A percentile compares a stretch with the other conserved stretches of the same genome.
These are phyloP conservation scores for Lithocarpus polystachyus DNA, from an alignment of 306 rosid species.

Conservation along the genomic window DNA sequence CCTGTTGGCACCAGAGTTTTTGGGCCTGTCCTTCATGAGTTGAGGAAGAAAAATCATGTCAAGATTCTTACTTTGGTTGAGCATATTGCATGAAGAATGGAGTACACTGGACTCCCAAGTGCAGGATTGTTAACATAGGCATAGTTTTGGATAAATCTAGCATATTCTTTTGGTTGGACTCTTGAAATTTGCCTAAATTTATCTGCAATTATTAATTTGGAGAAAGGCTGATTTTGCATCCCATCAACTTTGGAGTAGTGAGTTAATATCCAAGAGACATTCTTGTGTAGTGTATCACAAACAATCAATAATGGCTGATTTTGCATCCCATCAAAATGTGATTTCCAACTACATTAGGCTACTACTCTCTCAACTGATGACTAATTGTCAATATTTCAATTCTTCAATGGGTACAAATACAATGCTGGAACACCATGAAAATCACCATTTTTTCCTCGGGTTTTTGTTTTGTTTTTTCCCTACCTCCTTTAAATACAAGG, in stretches of 20 bases:
- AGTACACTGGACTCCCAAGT: background rate
- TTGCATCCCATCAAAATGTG: too few relatives aligned
- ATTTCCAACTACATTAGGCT: too few relatives aligned
- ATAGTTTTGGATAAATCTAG: background rate
- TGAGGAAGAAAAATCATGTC: constrained; percentile 84
- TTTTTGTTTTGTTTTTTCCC: too few relatives aligned
- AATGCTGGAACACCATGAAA: too few relatives aligned
- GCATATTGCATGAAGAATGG: constrained; percentile 56
- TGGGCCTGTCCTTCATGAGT: constrained; percentile 89
- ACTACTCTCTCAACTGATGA: too few relatives aligned
- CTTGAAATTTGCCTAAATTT: background rate
- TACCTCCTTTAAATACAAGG: too few relatives aligned
- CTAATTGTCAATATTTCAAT: too few relatives aligned
- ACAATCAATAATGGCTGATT: too few relatives aligned
- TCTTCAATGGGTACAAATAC: too few relatives aligned
- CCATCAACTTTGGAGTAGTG: background rate
- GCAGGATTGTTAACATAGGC: background rate
- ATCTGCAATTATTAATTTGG: background rate
- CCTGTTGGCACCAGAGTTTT: constrained; percentile 92
- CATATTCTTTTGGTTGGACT: background rate
- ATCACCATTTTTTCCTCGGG: too few relatives aligned
- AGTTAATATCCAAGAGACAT: background rate
- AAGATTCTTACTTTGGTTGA: constrained; percentile 85
- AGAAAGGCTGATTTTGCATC: background rate
- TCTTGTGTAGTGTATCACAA: too few relatives aligned